phyloP scores from a whole-genome alignment of 2,329 filamentous ascomycete genomes.

The Diaporthe destruens region DNA sequence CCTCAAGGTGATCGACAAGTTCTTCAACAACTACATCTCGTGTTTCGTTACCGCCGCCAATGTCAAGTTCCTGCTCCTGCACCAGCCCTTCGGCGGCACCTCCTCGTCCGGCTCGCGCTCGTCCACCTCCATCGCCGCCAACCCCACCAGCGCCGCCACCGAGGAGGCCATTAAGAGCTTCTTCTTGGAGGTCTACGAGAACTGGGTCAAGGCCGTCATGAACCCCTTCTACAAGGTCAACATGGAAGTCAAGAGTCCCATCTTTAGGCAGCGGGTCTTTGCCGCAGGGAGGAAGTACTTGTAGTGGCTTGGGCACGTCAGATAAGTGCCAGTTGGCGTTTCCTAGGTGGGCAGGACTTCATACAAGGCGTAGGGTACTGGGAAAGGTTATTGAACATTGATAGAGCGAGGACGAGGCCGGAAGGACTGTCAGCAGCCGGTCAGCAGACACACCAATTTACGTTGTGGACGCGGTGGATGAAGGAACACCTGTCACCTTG shows the following conservation, averaged over 20 bases:
- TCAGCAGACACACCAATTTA: background rate
- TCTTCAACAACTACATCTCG: conserved; percentile 95
- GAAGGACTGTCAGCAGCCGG: too few relatives aligned
- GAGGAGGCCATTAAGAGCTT: conserved; percentile 97
- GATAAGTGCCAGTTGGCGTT: background rate
- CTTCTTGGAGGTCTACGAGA: conserved; percentile 95
- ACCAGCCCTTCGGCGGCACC: conserved; percentile 74
- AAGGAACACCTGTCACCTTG: background rate
- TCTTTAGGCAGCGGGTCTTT: conserved; percentile 85
- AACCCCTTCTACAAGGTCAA: conserved; percentile 93
- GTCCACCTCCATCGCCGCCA: conserved; percentile 81
- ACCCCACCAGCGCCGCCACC: conserved; percentile 88
- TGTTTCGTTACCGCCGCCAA: conserved; percentile 95
- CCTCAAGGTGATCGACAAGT: conserved; percentile 95
- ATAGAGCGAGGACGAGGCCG: background rate
- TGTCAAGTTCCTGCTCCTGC: conserved; percentile 93
- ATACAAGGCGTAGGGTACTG: background rate
- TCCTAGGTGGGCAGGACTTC: background rate
- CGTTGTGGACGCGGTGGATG: too few relatives aligned
- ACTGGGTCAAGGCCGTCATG: conserved; percentile 97
- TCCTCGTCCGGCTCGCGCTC: conserved; percentile 58
- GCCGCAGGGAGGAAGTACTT: conserved; percentile 95
- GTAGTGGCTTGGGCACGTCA: conserved; percentile 52
- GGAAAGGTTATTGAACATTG: background rate
- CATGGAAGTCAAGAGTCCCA: conserved; percentile 85